Percentiles rank a stretch among this genome's conserved stretches.
phyloP scores from a whole-genome alignment of 2,329 filamentous ascomycete genomes.

The Aspergillus flavus region DNA sequence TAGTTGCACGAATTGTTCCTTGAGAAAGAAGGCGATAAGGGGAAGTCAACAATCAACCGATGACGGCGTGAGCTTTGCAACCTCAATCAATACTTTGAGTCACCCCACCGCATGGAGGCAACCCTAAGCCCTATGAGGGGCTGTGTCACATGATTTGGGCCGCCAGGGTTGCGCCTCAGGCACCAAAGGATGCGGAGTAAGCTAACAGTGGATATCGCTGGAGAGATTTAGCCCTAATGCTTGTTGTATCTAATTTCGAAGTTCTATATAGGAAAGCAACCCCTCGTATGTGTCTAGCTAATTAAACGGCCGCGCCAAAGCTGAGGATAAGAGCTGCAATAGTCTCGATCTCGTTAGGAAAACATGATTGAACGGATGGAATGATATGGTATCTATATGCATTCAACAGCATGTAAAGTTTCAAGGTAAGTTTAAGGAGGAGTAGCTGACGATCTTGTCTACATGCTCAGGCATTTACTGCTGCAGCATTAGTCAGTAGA shows the following conservation, averaged over 20 bases:
- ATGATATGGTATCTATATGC: not conserved
- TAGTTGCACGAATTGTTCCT: slow-evolving; percentile 8
- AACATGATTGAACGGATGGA: not conserved
- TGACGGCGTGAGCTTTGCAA: slow-evolving; percentile 11
- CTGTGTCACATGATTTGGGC: slow-evolving; percentile 3
- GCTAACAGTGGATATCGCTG: too few species aligned
- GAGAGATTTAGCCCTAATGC: too few species aligned
- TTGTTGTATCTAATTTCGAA: not conserved
- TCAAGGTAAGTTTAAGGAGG: not conserved
- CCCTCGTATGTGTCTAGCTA: not conserved
- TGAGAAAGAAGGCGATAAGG: not conserved
- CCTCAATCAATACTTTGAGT: slow-evolving; percentile 24
- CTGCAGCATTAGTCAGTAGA: not conserved
- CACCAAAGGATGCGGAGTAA: not conserved
- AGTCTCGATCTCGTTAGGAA: not conserved
- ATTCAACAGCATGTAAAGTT: not conserved
- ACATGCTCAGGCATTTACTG: not conserved
- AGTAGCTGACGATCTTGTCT: not conserved
- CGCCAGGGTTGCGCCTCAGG: not conserved
- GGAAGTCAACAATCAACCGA: not conserved
- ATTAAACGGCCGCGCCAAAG: not conserved
- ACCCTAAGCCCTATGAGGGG: slow-evolving; percentile 42
- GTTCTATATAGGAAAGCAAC: not conserved
- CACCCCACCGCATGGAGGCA: slow-evolving; percentile 32
- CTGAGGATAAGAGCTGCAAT: not conserved